A percentile compares a stretch with the other conserved stretches of the same genome.
Conservation (phyloP, 345 rosid genomes). For the Mallotus nudiflorus region DNA sequence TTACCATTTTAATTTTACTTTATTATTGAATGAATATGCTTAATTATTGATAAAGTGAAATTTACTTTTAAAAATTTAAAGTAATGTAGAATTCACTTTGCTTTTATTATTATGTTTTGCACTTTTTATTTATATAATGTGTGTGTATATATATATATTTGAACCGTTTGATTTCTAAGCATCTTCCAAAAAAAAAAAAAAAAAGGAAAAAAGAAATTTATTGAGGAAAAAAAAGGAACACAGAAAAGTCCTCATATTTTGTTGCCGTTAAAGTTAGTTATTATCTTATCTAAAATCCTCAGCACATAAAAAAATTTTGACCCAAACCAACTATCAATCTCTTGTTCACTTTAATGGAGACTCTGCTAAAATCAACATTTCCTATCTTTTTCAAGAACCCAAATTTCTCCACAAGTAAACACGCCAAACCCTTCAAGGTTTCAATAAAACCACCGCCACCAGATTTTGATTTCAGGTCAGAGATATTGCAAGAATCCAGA, state of each 20-base stretch:
- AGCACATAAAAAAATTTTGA: background rate
- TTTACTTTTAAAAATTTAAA: no score
- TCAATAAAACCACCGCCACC: conserved; percentile 67
- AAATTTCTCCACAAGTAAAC: conserved; percentile 24
- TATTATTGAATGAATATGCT: no score
- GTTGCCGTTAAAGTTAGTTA: conserved; percentile 20
- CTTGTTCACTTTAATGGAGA: conserved; percentile 45
- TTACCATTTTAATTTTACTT: no score
- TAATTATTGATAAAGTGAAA: no score
- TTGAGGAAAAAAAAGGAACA: no score
- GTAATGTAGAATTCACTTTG: no score
- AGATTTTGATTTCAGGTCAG: conserved; percentile 68
- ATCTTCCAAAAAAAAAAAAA: no score
- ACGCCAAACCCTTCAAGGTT: conserved; percentile 38
- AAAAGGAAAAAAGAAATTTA: no score
- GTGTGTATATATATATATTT: no score
- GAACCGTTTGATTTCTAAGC: no score
- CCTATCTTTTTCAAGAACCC: conserved; percentile 40
- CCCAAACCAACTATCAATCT: background rate
- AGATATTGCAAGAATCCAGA: conserved; percentile 51
- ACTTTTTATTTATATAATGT: no score
- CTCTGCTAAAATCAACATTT: conserved; percentile 40
- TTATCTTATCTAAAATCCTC: conserved; percentile 19
- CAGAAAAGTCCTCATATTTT: background rate
- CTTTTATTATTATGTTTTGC: no score